Evolutionary conservation across 192 early-diverging fungal species (phyloP), one percentile per base, ranked within the genome.

Genomic region (Gaertneriomyces semiglobifer): DNA sequence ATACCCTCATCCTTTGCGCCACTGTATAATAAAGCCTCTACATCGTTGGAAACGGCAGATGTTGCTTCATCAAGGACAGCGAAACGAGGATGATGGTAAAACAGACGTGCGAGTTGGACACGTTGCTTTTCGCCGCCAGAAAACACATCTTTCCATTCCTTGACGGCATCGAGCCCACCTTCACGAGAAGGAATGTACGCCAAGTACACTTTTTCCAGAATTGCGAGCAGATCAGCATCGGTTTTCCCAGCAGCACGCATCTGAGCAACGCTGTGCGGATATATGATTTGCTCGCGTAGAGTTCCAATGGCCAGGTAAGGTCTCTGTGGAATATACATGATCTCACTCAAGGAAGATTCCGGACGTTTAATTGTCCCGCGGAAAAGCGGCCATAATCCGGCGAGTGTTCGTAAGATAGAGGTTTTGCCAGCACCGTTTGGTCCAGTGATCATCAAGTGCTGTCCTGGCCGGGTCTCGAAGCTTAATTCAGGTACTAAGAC

Each of bases 11-110:
- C 75, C 45, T 86, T 81, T 25, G 86, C 74, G 11, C 76, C 67
- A 16, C 70, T 76, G 70, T 86, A 86, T 88, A 99, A 90, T 66
- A 95, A 84, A 68, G 81, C 81, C 75, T 99, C 97, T 41, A 96
- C 82, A 62, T 98, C 95, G 84, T 90, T 92, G 74, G 88, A 89
- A 40, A 99, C 94, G 19, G 94, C 85, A 53, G 84, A 87, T 0
- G 92, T 93, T 77, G 91, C 93, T 83, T 99, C 96, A 72, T 98
- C 95, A 68, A 98, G 77, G 75, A 99, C 93, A 43, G 95, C 97
- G 77, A 87, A 99, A 65, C 82, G 83, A 16, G 97, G 97, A 40
- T 82, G 81, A 76, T 99, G 97, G 82, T 97, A 99, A 74, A 95
- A 98, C 57, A 99, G 83, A 47, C 97, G 80, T 10, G 95, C 95